A percentile compares a stretch with the other conserved stretches of the same genome.
Conservation (phyloP, 2,329 filamentous ascomycete species). For the Fusarium sp. region DNA sequence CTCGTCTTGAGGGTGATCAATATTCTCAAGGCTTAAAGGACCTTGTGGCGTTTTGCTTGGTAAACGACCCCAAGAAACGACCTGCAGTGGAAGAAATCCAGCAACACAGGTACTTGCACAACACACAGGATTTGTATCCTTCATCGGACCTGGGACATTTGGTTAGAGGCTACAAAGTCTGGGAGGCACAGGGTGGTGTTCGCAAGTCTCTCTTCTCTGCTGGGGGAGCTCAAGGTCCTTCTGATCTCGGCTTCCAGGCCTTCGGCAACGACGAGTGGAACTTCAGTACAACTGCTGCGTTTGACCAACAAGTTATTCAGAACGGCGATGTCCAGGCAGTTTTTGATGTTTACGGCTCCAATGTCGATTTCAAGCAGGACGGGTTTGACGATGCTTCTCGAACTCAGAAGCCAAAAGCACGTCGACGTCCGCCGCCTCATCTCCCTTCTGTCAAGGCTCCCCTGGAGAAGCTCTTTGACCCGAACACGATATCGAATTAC, state of each 20-base stretch:
- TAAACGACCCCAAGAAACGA: slow-evolving; percentile 75
- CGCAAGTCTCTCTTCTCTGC: slow-evolving; percentile 74
- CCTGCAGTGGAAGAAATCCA: slow-evolving; percentile 79
- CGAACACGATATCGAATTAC: slow-evolving; percentile 74
- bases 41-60: slow-evolving; percentile 79
- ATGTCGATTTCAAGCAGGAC: slow-evolving; percentile 65
- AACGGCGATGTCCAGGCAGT: slow-evolving; percentile 69
- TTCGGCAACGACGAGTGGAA: slow-evolving; percentile 74
- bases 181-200: slow-evolving; percentile 80
- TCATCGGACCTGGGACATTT: slow-evolving; percentile 73
- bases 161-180: slow-evolving; percentile 78
- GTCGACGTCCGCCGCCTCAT: slow-evolving; percentile 69
- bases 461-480: slow-evolving; percentile 75
- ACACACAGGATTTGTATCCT: slow-evolving; percentile 73
- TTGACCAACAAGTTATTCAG: slow-evolving; percentile 69
- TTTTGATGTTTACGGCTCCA: slow-evolving; percentile 71
- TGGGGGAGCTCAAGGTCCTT: slow-evolving; percentile 69
- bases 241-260: slow-evolving; percentile 59
- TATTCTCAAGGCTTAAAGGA: slow-evolving; percentile 78
- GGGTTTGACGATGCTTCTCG: slow-evolving; percentile 64
- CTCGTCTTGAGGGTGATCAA: slow-evolving; percentile 77
- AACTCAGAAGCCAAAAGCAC: slow-evolving; percentile 65
- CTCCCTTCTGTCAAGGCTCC: slow-evolving; percentile 70
- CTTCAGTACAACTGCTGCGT: slow-evolving; percentile 74
- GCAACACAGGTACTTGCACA: slow-evolving; percentile 75